Base-by-base conservation (phyloP, 371 early-diverging fungal species). In the Phascolomyces articulosus region DNA sequence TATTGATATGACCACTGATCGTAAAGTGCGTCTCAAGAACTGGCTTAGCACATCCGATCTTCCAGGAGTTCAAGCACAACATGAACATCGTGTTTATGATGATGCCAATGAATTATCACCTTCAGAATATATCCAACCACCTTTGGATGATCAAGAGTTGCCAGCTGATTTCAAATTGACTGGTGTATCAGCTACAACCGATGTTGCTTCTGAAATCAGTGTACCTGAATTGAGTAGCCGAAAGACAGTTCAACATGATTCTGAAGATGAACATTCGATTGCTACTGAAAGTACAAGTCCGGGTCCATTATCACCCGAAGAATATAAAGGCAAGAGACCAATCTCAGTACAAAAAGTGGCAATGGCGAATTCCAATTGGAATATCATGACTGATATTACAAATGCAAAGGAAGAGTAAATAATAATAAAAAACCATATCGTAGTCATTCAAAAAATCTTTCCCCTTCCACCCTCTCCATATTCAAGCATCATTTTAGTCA, bases 181-280 rank as follows among this genome's bases (percentile, higher is more conserved):
- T 3, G 57, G 57, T 38, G 57, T 57, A 38, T 9, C 40, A 20
- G 20, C 34, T 1, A 3, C n/a, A n/a, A n/a, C 9, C 20, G 40
- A 57, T n/a, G 24, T 2, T 57, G 16, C 21, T n/a, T 57, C 57
- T 24, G 57, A 57, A 26, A 21, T 51, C 1, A 15, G 51, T 13
- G 11, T 24, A 24, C 21, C 51, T 18, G 24, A 7, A n/a, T n/a
- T 24, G 6, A 51, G 26, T 44, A 4, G n/a, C n/a, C n/a, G 44
- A 44, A 44, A 44, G 44, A 4, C 2, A 7, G 9, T 4, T 2
- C 51, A 51, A 10, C 21, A 38, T 29, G 38, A 56, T 13, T 57
- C 57, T 11, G 57, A 57, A 40, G 57, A 57, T 16, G 57, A 57
- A 23, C 57, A 57, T 20, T 57, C 57, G n/a, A 57, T 57, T 21